Evolutionary conservation across 2,329 filamentous ascomycete species (phyloP), one percentile per base, ranked within the genome.

Genomic region (Westerdykella sp.): DNA sequence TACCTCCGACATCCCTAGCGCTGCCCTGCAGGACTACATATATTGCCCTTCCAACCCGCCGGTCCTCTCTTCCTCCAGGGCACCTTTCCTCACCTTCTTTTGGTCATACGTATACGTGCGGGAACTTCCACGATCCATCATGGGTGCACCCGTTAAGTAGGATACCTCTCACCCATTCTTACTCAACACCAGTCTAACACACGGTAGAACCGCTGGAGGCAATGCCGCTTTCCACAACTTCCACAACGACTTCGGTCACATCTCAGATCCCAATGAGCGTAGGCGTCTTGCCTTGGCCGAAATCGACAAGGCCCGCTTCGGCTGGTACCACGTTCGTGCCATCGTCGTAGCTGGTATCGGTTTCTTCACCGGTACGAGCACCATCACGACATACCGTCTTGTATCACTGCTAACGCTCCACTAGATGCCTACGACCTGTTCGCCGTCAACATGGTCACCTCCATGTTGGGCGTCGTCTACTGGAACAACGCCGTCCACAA

Each of bases 401-500:
- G 25, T 7, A 28, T 21, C 18, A 28, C 4, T 28, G 25, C 25
- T 28, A 10, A 28, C 25, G 25, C 7, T 12, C 25, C 4, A 4
- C 7, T 10, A 28, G 25, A 28, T 62, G 84, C 84, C 23, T 90
- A 90, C 68, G 54, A 59, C 40, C 41, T 68, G 25, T 93, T 93
- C 66, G 81, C 83, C 6, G 62, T 86, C 44, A 65, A 65, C 30
- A 50, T 66, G 25, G 54, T 62, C 15, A 61, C 62, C 25, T 76
- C 79, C 48, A 85, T 91, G 81, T 66, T 91, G 79, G 87, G 86
- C 34, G 80, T 90, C 39, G 85, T 89, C 52, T 91, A 85, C 73
- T 89, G 78, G 63, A 76, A 76, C 37, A 61, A 66, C 63, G 63
- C 46, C 48, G 58, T 38, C 68, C 71, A 48, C 71, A 70, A 41